These are phyloP conservation scores for Talaromyces sp. DNA, from an alignment of 2,329 filamentous ascomycete genomes.

Conservation along the genomic window DNA sequence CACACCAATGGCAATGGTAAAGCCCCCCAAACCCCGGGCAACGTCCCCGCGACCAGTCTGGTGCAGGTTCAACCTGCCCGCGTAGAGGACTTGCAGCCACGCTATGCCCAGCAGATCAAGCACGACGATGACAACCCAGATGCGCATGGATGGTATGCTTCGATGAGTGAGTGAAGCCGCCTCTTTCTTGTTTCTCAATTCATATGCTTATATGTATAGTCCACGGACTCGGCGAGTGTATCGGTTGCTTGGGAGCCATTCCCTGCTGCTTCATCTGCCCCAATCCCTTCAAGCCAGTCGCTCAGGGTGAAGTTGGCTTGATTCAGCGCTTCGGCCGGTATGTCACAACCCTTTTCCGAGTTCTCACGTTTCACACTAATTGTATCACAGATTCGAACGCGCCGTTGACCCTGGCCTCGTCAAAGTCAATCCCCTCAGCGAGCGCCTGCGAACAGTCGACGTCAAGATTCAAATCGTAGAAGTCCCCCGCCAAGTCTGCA, in stretches of 20 bases:
- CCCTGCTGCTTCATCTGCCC: conserved; percentile 90
- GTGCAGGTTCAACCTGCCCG: conserved; percentile 76
- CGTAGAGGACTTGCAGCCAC: conserved; percentile 78
- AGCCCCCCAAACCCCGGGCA: conserved; percentile 33
- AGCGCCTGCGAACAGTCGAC: conserved; percentile 85
- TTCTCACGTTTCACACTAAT: not conserved
- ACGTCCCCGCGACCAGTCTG: conserved; percentile 47
- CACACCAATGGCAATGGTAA: conserved; percentile 30
- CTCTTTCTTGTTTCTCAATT: not conserved
- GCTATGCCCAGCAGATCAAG: conserved; percentile 65
- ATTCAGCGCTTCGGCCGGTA: conserved; percentile 84
- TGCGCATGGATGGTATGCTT: conserved; percentile 82
- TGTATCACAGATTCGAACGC: conserved; percentile 67
- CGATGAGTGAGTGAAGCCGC: conserved; percentile 62
- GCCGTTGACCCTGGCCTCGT: conserved; percentile 95
- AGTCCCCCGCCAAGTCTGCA: conserved; percentile 93
- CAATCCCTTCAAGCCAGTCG: conserved; percentile 91
- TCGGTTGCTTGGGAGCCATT: conserved; percentile 79
- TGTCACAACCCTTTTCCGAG: not conserved
- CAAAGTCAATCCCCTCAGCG: conserved; percentile 93
- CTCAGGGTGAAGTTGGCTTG: conserved; percentile 89
- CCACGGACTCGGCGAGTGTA: conserved; percentile 66
- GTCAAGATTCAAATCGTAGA: conserved; percentile 99
- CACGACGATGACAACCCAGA: conserved; percentile 63
- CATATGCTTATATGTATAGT: conserved; percentile 43